Conservation (phyloP, 805 yeast species). For the Candida suzukii region DNA sequence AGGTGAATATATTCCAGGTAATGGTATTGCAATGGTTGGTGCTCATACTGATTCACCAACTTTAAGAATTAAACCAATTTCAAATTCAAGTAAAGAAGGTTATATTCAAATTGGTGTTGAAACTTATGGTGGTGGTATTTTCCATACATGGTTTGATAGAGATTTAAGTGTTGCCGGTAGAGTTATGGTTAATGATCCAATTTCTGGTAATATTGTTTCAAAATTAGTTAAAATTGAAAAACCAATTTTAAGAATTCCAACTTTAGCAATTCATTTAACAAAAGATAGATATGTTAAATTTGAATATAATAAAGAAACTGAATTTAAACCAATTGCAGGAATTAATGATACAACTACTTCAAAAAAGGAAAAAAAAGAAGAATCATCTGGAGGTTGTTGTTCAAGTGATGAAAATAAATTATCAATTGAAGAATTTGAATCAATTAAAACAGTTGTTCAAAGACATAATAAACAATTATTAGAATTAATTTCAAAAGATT, state of each 20-base stretch:
- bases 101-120: conserved; percentile 90
- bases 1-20: conserved; percentile 61
- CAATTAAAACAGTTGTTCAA: conserved; percentile 54
- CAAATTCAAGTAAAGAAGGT: conserved; percentile 64
- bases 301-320: conserved; percentile 85
- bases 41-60: conserved; percentile 97
- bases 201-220: conserved; percentile 45
- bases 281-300: conserved; percentile 71
- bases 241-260: conserved; percentile 87
- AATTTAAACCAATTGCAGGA: conserved; percentile 83
- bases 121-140: conserved; percentile 91
- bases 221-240: conserved; percentile 71
- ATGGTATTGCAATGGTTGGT: conserved; percentile 83
- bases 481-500: conserved; percentile 59
- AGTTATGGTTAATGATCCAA: conserved; percentile 54
- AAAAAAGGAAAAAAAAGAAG: conserved; percentile 4
- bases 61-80: conserved; percentile 80
- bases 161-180: conserved; percentile 90
- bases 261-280: conserved; percentile 87
- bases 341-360: conserved; percentile 26
- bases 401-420: conserved; percentile 40
- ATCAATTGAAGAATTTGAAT: conserved; percentile 49
- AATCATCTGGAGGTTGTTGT: conserved; percentile 31
- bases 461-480: conserved; percentile 76
- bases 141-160: conserved; percentile 97